A percentile compares a stretch with the other conserved stretches of the same genome.
Conservation (phyloP, 2,329 filamentous ascomycete species). For the Apiospora hydei region DNA sequence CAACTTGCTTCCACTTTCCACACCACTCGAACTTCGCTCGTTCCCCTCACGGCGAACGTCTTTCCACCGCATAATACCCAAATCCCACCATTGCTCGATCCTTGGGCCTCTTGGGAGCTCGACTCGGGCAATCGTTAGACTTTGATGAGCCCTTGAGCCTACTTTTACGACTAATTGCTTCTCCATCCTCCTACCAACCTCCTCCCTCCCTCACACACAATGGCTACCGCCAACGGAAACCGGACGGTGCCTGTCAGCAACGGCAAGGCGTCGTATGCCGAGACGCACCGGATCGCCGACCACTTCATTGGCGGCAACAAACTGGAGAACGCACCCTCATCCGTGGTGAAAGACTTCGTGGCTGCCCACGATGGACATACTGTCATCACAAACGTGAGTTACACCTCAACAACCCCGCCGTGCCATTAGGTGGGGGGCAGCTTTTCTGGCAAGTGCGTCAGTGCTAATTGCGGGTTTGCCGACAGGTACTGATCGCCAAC, state of each 20-base stretch:
- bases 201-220: slow-evolving; percentile 40
- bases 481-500: slow-evolving; percentile 95
- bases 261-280: slow-evolving; percentile 73
- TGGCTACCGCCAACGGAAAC: slow-evolving; percentile 56
- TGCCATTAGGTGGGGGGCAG: neutral
- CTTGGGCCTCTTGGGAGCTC: slow-evolving; percentile 27
- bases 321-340: slow-evolving; percentile 79
- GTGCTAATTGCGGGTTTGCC: neutral
- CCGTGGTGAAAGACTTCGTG: slow-evolving; percentile 97
- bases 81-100: slow-evolving; percentile 26
- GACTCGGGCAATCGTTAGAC: slow-evolving; percentile 28
- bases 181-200: slow-evolving; percentile 20
- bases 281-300: slow-evolving; percentile 82
- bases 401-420: neutral
- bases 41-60: slow-evolving; percentile 17
- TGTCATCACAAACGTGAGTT: slow-evolving; percentile 92
- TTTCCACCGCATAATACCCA: slow-evolving; percentile 11
- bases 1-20: slow-evolving; percentile 12
- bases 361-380: slow-evolving; percentile 90
- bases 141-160: slow-evolving; percentile 27
- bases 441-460: neutral
- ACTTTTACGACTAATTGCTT: slow-evolving; percentile 29
- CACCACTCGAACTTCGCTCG: neutral
- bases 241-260: slow-evolving; percentile 45
- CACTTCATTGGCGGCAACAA: slow-evolving; percentile 98